Conservation (phyloP, 2,329 filamentous ascomycete genomes). For the Macrophomina phaseolina region DNA sequence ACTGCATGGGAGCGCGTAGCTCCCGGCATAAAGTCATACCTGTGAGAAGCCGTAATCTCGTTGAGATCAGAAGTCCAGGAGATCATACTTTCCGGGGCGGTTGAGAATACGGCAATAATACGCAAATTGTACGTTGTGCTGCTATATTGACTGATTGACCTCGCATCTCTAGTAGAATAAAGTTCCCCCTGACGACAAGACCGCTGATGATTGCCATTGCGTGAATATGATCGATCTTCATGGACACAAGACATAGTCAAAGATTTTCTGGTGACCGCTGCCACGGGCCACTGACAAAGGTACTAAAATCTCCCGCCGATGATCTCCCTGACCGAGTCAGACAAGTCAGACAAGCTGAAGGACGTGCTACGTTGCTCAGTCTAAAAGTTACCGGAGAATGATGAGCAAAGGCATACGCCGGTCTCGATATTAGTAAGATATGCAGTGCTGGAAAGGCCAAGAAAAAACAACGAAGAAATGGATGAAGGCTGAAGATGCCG, state of each 20-base stretch:
- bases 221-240: background rate
- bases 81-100: too few species aligned
- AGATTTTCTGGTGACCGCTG: background rate
- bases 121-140: too few species aligned
- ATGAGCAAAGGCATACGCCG: too few species aligned
- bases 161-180: too few species aligned
- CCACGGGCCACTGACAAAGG: background rate
- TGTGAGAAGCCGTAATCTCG: background rate
- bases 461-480: too few species aligned
- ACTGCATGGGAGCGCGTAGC: too few species aligned
- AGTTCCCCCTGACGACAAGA: too few species aligned
- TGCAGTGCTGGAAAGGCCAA: background rate
- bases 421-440: too few species aligned
- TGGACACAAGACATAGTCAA: background rate
- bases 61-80: background rate
- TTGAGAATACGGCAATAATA: too few species aligned
- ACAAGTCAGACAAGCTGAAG: slow-evolving; percentile 19
- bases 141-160: too few species aligned
- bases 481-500: background rate
- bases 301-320: background rate
- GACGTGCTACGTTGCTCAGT: background rate
- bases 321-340: slow-evolving; percentile 21
- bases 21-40: background rate
- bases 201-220: too few species aligned
- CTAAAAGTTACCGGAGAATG: background rate